Evolutionary conservation across 805 yeast species (phyloP), one percentile per base, ranked within the genome.

Genomic region (Yamadazyma laniorum): DNA sequence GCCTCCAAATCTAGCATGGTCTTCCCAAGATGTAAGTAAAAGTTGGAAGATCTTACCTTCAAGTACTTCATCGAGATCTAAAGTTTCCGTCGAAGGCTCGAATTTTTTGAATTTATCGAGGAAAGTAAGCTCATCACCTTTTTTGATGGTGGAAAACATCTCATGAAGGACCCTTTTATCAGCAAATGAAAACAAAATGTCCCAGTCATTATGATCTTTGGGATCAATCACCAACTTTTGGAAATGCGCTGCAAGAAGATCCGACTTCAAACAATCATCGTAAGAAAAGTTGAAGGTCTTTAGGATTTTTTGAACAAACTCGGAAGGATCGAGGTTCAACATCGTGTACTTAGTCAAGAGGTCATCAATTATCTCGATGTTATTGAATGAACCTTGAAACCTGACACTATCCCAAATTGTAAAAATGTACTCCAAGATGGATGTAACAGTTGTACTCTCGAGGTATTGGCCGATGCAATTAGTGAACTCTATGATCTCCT

Each of bases 181-280:
- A 16, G 52, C 29, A 25, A 47, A 51, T 11, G 45, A 39, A 26
- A 48, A 50, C 2, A 61, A 40, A 23, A 63, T 23, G 3, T 41
- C 36, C 16, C 52, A 44, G 29, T 64, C 68, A 2, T 33, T 28
- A 1, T 27, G 16, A 4, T 18, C 25, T 18, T 28, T 26, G 6
- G 34, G 30, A 11, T 38, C 16, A 9, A 29, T 14, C 2, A 70
- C 60, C 15, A 72, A 45, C 3, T 45, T 28, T 17, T 56, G 53
- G 11, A 77, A 42, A 29, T 61, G 59, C 1, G 48, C 38, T 5
- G 61, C 41, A 4, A 74, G 51, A 17, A 32, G 30, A 17, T 36
- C 40, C 3, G 42, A 37, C 23, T 35, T 35, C 17, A 22, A 25
- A 4, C 42, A 35, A 13, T 39, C 39, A 12, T 35, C 41, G 18